These are phyloP conservation scores for Coemansia pectinata DNA, from an alignment of 192 early-diverging fungal genomes.

Conservation along the genomic window DNA sequence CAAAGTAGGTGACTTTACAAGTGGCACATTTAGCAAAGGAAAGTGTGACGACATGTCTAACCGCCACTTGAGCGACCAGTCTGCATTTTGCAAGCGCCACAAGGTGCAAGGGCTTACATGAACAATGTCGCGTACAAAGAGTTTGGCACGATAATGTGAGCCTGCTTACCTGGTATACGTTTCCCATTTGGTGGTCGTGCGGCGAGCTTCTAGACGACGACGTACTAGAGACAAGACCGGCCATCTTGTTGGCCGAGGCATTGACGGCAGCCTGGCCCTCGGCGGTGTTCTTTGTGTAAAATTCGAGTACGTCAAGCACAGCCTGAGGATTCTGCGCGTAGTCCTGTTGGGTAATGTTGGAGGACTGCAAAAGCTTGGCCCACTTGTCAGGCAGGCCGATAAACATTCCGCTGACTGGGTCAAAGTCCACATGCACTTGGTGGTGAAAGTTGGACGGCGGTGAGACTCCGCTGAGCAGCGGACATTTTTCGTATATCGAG, in stretches of 20 bases:
- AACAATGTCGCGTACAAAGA: background rate
- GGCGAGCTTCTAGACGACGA: slow-evolving; percentile 23
- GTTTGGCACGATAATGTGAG: background rate
- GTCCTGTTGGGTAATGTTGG: slow-evolving; percentile 96
- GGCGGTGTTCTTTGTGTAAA: slow-evolving; percentile 86
- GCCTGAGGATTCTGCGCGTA: slow-evolving; percentile 98
- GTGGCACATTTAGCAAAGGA: slow-evolving; percentile 5
- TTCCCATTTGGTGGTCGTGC: slow-evolving; percentile 18
- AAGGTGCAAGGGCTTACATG: background rate
- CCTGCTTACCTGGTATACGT: slow-evolving; percentile 10
- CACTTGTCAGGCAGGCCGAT: slow-evolving; percentile 93
- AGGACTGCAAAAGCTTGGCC: slow-evolving; percentile 89
- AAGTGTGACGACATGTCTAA: background rate
- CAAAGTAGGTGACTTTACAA: slow-evolving; percentile 1
- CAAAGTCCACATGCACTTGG: slow-evolving; percentile 61
- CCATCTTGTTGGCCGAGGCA: slow-evolving; percentile 58
- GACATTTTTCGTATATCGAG: slow-evolving; percentile 81
- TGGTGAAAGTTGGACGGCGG: slow-evolving; percentile 61
- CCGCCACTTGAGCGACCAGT: slow-evolving; percentile 7
- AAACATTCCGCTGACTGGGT: slow-evolving; percentile 59
- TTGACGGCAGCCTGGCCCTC: slow-evolving; percentile 45
- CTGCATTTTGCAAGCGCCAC: slow-evolving; percentile 2
- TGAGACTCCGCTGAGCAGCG: slow-evolving; percentile 53
- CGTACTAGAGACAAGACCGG: slow-evolving; percentile 50
- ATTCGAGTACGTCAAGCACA: slow-evolving; percentile 95